These are phyloP conservation scores for Discostella stelligeroides DNA, from an alignment of 108 stramenopile genomes.

Conservation along the genomic window DNA sequence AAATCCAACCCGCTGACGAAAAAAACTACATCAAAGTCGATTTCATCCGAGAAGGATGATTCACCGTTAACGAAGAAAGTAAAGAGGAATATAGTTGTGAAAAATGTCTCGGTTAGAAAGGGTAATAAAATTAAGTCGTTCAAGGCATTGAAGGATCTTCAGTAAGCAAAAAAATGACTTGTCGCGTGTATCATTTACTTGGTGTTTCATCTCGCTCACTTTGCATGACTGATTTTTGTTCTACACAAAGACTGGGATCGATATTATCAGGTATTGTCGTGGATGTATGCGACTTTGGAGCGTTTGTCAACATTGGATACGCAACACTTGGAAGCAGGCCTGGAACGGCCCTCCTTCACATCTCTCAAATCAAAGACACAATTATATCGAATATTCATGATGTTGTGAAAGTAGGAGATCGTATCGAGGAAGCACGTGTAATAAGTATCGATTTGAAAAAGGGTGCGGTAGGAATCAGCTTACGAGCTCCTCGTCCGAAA, in stretches of 20 bases:
- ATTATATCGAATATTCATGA: conserved; percentile 29
- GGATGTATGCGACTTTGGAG: conserved; percentile 45
- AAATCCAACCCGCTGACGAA: not conserved
- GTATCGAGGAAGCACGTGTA: conserved; percentile 34
- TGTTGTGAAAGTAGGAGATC: conserved; percentile 30
- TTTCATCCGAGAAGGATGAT: not conserved
- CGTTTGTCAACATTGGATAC: conserved; percentile 46
- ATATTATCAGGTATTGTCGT: conserved; percentile 35
- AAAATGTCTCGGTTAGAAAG: not conserved
- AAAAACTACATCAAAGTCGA: not conserved
- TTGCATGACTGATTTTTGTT: no score
- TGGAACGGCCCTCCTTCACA: conserved; percentile 49
- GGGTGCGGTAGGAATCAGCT: conserved; percentile 41
- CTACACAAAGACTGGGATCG: conserved; percentile 28
- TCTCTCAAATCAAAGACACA: conserved; percentile 43
- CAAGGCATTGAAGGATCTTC: conserved; percentile 41
- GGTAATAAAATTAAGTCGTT: conserved; percentile 13
- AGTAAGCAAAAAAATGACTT: not conserved
- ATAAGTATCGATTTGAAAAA: conserved; percentile 33
- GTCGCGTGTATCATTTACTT: not conserved
- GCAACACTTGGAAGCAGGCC: conserved; percentile 35
- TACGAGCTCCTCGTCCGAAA: conserved; percentile 33
- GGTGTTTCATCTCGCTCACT: no score
- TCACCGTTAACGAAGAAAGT: conserved; percentile 16
- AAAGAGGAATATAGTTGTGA: not conserved